phyloP scores from a whole-genome alignment of 2,329 filamentous ascomycete species.

The Aspergillus viridinutans region DNA sequence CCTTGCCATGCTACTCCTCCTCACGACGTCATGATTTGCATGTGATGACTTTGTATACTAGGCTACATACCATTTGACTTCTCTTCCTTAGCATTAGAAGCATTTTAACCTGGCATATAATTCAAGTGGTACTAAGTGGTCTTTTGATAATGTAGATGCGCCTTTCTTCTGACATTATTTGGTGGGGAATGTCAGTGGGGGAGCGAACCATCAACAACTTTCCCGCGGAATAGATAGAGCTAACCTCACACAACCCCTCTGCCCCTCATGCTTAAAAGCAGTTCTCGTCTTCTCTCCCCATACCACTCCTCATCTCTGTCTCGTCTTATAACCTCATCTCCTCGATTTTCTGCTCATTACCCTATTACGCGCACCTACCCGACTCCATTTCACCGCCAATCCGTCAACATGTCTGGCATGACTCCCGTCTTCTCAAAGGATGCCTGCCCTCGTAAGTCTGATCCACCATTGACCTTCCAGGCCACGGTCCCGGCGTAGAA shows the following conservation, averaged over 20 bases:
- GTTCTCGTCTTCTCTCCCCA: conserved; percentile 19
- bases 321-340: conserved; percentile 2
- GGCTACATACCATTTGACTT: neutral
- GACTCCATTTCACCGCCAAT: conserved; percentile 9
- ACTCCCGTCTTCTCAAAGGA: conserved; percentile 39
- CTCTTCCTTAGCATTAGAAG: neutral
- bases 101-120: neutral
- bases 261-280: conserved; percentile 21
- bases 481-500: neutral
- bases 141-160: neutral
- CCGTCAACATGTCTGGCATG: conserved; percentile 36
- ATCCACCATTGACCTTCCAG: neutral
- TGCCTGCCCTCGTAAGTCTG: conserved; percentile 43
- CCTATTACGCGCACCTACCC: conserved; percentile 5
- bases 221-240: conserved; percentile 17
- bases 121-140: neutral
- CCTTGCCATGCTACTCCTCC: neutral
- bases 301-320: conserved; percentile 2
- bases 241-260: conserved; percentile 5
- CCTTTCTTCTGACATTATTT: neutral
- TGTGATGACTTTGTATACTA: neutral
- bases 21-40: neutral
- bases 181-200: neutral
- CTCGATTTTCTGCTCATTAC: conserved; percentile 10
- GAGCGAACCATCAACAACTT: conserved; percentile 6